Evolutionary conservation across 345 rosid genomes (phyloP).

Genomic region (Raphanus sativus): DNA sequence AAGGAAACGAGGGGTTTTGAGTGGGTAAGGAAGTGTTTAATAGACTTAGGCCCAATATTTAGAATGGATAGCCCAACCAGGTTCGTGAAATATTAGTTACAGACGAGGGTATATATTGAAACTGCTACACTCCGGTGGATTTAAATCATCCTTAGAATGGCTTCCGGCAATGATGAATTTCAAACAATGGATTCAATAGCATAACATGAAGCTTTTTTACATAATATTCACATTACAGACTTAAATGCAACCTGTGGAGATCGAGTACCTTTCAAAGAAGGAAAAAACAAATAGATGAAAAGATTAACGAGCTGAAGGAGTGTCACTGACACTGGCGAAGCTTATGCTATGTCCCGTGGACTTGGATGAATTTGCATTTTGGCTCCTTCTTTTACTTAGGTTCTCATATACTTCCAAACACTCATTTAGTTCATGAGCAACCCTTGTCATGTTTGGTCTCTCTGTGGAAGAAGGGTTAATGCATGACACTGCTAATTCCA

Average conservation of each 20-base stretch:
- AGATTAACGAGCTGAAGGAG: slow-evolving; percentile 28
- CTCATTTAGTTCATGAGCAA: slow-evolving; percentile 36
- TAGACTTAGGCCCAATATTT: too few species aligned
- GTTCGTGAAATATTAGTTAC: too few species aligned
- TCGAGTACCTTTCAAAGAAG: too few species aligned
- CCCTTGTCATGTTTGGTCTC: slow-evolving; percentile 42
- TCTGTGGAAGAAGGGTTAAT: slow-evolving; percentile 13
- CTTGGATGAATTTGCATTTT: neutral
- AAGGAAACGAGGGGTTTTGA: neutral
- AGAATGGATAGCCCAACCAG: too few species aligned
- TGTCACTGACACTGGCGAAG: slow-evolving; percentile 29
- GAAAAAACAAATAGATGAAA: neutral
- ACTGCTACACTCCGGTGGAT: too few species aligned
- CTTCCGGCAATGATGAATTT: too few species aligned
- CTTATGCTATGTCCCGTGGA: slow-evolving; percentile 7
- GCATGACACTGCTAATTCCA: slow-evolving; percentile 38
- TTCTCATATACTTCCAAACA: slow-evolving; percentile 24
- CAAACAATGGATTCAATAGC: neutral
- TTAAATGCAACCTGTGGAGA: neutral
- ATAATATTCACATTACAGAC: slow-evolving; percentile 10
- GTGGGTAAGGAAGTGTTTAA: neutral
- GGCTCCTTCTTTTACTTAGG: neutral
- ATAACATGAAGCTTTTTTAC: neutral
- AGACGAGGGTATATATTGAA: too few species aligned
- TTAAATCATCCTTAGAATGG: too few species aligned